phyloP scores from a whole-genome alignment of 1,139 yeast genomes.

The Suhomyces bokatorum region DNA sequence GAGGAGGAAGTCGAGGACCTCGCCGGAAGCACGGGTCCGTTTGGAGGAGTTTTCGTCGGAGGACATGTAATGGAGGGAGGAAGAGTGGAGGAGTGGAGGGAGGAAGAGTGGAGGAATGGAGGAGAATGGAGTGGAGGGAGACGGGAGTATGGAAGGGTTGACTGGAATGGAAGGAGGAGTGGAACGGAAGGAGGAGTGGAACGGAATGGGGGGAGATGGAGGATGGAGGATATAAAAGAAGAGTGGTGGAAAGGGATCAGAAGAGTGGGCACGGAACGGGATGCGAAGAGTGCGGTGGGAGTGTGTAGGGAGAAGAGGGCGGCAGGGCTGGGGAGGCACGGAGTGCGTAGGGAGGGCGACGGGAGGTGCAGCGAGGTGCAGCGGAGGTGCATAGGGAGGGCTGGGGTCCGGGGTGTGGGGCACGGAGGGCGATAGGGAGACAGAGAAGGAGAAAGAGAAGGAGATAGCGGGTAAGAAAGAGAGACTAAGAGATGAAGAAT shows the following conservation, averaged over 20 bases:
- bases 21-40: conserved; percentile 76
- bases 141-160: not conserved
- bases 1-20: conserved; percentile 67
- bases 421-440: not conserved
- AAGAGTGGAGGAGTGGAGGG: not conserved
- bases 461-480: not conserved
- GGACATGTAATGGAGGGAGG: conserved; percentile 11
- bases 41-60: conserved; percentile 35
- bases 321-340: not conserved
- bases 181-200: not conserved
- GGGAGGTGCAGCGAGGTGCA: not conserved
- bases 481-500: not conserved
- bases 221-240: not conserved
- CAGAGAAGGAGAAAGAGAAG: not conserved
- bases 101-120: not conserved
- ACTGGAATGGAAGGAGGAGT: no score
- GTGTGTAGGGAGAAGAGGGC: not conserved
- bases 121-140: not conserved
- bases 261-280: conserved; percentile 8
- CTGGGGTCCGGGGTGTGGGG: not conserved
- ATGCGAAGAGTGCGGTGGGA: conserved; percentile 5
- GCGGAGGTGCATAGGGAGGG: not conserved
- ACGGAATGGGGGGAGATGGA: conserved; percentile 1
- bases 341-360: not conserved
- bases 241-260: conserved; percentile 4